Evolutionary conservation across 208 protist genomes (phyloP).

Genomic region (Acanthamoeba rhysodes): DNA sequence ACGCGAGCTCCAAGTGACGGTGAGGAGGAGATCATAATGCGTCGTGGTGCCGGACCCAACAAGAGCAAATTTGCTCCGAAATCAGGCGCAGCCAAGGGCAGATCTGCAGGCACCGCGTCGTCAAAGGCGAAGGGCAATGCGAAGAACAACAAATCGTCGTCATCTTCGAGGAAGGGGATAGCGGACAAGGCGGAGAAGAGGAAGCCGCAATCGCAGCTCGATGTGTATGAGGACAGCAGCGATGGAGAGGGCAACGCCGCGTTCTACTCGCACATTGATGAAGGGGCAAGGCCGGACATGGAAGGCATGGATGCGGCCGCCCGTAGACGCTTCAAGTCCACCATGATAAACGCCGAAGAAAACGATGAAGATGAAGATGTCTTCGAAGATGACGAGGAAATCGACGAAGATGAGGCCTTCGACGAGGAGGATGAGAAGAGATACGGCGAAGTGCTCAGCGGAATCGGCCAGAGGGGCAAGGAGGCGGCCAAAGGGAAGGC

Average conservation of each 20-base stretch:
- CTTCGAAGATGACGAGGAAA: constrained; percentile 71
- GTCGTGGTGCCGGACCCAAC: neutral
- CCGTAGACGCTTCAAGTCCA: constrained; percentile 12
- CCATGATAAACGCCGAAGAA: constrained; percentile 15
- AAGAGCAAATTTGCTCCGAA: neutral
- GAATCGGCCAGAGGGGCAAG: neutral
- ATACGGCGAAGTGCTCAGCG: constrained; percentile 55
- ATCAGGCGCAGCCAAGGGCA: neutral
- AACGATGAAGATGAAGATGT: constrained; percentile 5
- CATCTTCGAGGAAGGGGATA: neutral
- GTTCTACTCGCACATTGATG: constrained; percentile 53
- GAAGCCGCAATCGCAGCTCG: neutral
- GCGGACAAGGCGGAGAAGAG: neutral
- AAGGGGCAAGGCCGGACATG: constrained; percentile 28
- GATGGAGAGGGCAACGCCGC: constrained; percentile 50
- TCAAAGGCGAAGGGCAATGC: neutral
- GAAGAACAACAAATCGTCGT: neutral
- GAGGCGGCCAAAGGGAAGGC: neutral
- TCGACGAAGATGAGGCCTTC: constrained; percentile 76
- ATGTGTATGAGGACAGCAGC: constrained; percentile 65
- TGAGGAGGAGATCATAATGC: neutral
- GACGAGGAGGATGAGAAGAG: constrained; percentile 73
- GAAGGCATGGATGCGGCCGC: constrained; percentile 24
- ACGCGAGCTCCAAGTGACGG: neutral
- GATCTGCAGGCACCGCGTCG: neutral